A percentile compares a stretch with the other conserved stretches of the same genome.
Conservation (phyloP, 108 stramenopile genomes). For the Bacterosira constricta region DNA sequence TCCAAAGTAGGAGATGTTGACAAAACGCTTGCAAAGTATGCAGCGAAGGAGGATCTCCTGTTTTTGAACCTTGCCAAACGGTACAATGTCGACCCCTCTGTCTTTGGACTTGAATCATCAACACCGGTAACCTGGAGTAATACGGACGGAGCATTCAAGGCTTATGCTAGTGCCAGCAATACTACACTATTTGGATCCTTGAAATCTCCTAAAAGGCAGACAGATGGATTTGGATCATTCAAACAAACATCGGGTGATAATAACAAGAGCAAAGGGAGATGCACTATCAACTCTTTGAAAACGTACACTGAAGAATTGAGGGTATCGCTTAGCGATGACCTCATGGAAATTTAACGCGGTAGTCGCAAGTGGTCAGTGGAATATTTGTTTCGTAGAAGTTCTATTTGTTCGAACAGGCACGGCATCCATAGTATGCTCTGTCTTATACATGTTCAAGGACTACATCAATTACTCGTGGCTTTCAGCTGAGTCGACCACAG, state of each 20-base stretch:
- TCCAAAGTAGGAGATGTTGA: neutral
- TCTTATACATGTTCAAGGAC: no score
- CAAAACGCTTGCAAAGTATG: constrained; percentile 5
- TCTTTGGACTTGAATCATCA: neutral
- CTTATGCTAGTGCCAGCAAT: neutral
- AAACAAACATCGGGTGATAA: neutral
- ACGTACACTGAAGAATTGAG: constrained; percentile 1
- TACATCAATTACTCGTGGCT: no score
- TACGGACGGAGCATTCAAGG: neutral
- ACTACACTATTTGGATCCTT: neutral
- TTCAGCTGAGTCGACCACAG: no score
- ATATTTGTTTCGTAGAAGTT: no score
- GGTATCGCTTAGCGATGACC: neutral
- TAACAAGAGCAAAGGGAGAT: neutral
- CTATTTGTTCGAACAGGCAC: no score
- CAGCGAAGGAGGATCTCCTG: neutral
- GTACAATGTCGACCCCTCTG: neutral
- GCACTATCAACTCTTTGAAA: neutral
- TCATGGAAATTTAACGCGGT: constrained; percentile 1
- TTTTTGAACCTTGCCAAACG: constrained; percentile 1
- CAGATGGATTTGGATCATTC: neutral
- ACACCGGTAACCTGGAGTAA: neutral
- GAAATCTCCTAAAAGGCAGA: neutral
- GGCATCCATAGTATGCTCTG: no score
- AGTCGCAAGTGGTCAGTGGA: no score